Percentiles rank a stretch among this genome's conserved stretches.
These are phyloP conservation scores for Camellia japonica DNA, from an alignment of 148 eudicot species.

Conservation along the genomic window DNA sequence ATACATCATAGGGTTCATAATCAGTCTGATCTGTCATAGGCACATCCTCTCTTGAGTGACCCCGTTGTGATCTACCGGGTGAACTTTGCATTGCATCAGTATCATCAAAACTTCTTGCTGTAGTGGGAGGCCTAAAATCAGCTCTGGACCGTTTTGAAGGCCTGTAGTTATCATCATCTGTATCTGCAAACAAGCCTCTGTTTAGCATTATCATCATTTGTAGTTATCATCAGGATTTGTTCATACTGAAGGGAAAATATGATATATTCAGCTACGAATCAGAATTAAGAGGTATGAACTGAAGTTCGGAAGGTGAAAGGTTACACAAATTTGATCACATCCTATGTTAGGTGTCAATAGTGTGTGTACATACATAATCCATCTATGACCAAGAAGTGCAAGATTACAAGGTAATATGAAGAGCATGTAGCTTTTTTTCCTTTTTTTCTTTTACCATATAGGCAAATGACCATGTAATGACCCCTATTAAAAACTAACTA, in stretches of 20 bases:
- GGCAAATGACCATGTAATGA: not conserved
- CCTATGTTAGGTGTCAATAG: not conserved
- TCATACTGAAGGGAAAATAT: not conserved
- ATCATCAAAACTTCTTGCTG: conserved; percentile 58
- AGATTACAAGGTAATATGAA: not conserved
- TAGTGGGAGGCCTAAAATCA: conserved; percentile 44
- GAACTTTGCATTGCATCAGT: conserved; percentile 84
- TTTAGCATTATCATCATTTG: not conserved
- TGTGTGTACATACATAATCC: not conserved
- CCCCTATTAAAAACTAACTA: not conserved
- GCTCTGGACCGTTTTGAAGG: conserved; percentile 82
- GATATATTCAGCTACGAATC: not conserved
- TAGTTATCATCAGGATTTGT: not conserved
- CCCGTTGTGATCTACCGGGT: conserved; percentile 76
- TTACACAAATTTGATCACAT: not conserved
- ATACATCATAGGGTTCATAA: conserved; percentile 73
- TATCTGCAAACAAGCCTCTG: conserved; percentile 43
- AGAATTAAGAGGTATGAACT: not conserved
- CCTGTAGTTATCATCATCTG: conserved; percentile 79
- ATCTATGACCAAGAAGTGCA: not conserved
- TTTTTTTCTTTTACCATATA: not conserved
- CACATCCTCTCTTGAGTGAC: conserved; percentile 64
- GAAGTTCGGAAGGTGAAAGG: not conserved
- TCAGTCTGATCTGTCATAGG: conserved; percentile 87
- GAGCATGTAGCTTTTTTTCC: not conserved